A percentile compares a stretch with the other conserved stretches of the same genome.
phyloP scores from a whole-genome alignment of 352 stramenopile species.

The Phytophthora citricola region DNA sequence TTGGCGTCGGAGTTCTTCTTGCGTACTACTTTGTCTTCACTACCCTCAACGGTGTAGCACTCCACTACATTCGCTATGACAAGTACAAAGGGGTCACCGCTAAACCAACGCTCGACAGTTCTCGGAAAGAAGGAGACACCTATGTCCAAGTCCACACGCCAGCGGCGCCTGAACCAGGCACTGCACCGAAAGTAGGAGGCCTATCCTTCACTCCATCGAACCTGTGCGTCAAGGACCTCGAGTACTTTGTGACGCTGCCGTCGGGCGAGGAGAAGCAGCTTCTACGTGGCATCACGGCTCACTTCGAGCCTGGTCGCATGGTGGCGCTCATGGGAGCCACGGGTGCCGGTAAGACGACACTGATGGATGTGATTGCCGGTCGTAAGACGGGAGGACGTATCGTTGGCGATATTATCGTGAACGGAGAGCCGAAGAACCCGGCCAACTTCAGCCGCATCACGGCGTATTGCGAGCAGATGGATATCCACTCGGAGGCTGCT shows the following conservation, averaged over 20 bases:
- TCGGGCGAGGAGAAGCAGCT: conserved; percentile 64
- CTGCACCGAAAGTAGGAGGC: conserved; percentile 27
- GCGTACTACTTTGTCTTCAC: conserved; percentile 60
- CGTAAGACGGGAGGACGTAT: conserved; percentile 70
- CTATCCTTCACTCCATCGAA: conserved; percentile 53
- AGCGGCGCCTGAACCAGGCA: neutral
- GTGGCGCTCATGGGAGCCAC: conserved; percentile 77
- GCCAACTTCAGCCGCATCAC: conserved; percentile 75
- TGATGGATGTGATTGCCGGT: conserved; percentile 70
- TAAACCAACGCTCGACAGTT: conserved; percentile 41
- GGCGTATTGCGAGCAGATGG: conserved; percentile 85
- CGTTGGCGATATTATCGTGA: conserved; percentile 87
- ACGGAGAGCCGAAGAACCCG: conserved; percentile 87
- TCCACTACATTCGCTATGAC: conserved; percentile 61
- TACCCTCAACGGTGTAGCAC: conserved; percentile 43
- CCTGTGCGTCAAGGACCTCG: conserved; percentile 55
- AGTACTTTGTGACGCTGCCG: conserved; percentile 70
- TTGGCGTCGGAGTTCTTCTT: conserved; percentile 44
- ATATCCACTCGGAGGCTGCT: conserved; percentile 83
- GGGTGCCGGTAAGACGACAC: conserved; percentile 67
- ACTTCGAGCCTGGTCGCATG: conserved; percentile 68
- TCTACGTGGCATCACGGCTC: conserved; percentile 47
- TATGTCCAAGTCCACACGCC: conserved; percentile 46
- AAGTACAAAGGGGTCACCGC: conserved; percentile 48
- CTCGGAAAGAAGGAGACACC: conserved; percentile 30